Evolutionary conservation across 495 filamentous ascomycete genomes (phyloP), one percentile per base, ranked within the genome.

Genomic region (Hyaloscypha hepaticicola): DNA sequence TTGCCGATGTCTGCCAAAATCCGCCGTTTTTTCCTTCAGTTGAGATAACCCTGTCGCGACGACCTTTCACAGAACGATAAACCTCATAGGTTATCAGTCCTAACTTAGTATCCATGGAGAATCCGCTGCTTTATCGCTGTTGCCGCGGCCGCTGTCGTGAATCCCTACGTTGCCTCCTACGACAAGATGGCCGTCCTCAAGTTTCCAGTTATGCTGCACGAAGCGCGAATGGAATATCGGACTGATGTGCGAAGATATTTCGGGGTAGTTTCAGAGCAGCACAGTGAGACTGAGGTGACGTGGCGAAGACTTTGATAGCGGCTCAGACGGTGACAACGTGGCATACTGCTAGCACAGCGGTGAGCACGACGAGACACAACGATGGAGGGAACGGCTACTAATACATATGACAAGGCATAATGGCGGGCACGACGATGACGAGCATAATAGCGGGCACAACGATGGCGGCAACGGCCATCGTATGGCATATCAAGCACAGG

Each of bases 371-470:
- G 57, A 65, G 60, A 60, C 62, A 60, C 8, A 61, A 65, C 41
- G 55, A 63, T 69, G 38, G 64, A 66, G 67, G 25, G 67, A 69
- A 55, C 51, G 59, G 48, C 64, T 53, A 69, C 58, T 41, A 66
- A 55, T 66, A 69, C 63, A 69, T 69, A 66, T 63, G 48, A 66
- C 67, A 69, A 66, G 57, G 57, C 66, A 64, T 64, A 68, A 55
- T 68, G n/a, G n/a, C n/a, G n/a, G n/a, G n/a, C n/a, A n/a, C n/a
- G n/a, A n/a, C n/a, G n/a, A n/a, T n/a, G n/a, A n/a, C n/a, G n/a
- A n/a, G n/a, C n/a, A n/a, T n/a, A n/a, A n/a, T n/a, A n/a, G n/a
- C n/a, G n/a, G n/a, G n/a, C n/a, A n/a, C n/a, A n/a, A n/a, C n/a
- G n/a, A n/a, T n/a, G n/a, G n/a, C n/a, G n/a, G n/a, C n/a, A n/a